phyloP scores from a whole-genome alignment of 1,284 basidiomycete genomes.

The Ustilago tritici region DNA sequence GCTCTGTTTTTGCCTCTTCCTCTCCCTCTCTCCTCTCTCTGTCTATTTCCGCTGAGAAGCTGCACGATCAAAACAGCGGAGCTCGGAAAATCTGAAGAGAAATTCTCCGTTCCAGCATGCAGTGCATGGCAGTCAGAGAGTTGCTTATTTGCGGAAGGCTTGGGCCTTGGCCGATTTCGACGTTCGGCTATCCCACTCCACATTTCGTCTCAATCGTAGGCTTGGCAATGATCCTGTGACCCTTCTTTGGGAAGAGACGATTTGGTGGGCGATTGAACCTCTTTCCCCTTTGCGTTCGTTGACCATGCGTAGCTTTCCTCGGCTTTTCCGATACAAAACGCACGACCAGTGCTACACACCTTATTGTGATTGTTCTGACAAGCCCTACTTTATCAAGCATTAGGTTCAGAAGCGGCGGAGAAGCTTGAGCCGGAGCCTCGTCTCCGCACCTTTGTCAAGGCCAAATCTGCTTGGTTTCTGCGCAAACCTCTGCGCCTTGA shows the following conservation, averaged over 20 bases:
- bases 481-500: not conserved
- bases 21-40: not conserved
- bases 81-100: slow-evolving; percentile 5
- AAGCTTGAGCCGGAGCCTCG: not conserved
- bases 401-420: not conserved
- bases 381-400: not conserved
- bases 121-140: not conserved
- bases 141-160: not conserved
- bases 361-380: not conserved
- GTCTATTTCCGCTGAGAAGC: not conserved
- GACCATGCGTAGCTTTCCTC: slow-evolving; percentile 4
- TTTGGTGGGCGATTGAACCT: too few relatives aligned
- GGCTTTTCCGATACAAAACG: not conserved
- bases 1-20: not conserved
- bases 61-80: not conserved
- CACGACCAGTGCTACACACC: not conserved
- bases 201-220: not conserved
- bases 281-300: not conserved
- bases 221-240: not conserved
- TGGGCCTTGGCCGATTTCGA: slow-evolving; percentile 4
- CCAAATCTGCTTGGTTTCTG: not conserved
- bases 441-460: not conserved
- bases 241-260: not conserved
- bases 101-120: slow-evolving; percentile 24
- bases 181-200: slow-evolving; percentile 7